A percentile compares a stretch with the other conserved stretches of the same genome.
phyloP scores from a whole-genome alignment of 495 filamentous ascomycete species.

The Friedmanniomyces simplex region DNA sequence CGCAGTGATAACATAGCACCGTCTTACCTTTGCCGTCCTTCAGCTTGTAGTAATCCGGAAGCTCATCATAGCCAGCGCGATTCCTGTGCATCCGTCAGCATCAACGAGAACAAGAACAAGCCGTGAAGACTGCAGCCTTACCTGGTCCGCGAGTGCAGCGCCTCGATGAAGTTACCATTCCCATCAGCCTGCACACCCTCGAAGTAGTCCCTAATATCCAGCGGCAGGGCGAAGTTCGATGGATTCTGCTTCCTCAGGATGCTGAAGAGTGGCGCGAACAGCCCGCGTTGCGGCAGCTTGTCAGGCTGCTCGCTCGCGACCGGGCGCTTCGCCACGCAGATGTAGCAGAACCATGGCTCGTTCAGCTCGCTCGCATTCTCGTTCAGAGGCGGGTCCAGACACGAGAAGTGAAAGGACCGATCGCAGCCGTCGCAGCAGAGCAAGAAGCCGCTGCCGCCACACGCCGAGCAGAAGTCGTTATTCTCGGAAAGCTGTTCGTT shows the following conservation, averaged over 20 bases:
- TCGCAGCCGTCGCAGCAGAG: constrained; percentile 89
- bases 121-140: constrained; percentile 19
- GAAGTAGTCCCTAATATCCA: constrained; percentile 57
- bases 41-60: constrained; percentile 54
- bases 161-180: constrained; percentile 72
- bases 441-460: constrained; percentile 68
- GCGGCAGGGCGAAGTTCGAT: constrained; percentile 62
- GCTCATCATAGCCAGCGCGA: constrained; percentile 47
- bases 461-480: constrained; percentile 77
- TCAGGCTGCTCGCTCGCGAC: constrained; percentile 29
- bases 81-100: constrained; percentile 33
- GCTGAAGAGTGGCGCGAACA: constrained; percentile 50
- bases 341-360: constrained; percentile 73
- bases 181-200: constrained; percentile 59
- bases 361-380: constrained; percentile 52
- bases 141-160: constrained; percentile 31
- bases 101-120: background rate
- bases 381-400: constrained; percentile 67
- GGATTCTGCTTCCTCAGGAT: constrained; percentile 54
- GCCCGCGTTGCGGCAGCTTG: constrained; percentile 26
- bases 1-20: constrained; percentile 63
- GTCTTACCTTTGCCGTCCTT: constrained; percentile 56
- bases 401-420: constrained; percentile 76
- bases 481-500: constrained; percentile 54
- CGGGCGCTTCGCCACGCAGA: constrained; percentile 43